Percentiles rank a stretch among this genome's conserved stretches.
phyloP scores from a whole-genome alignment of 2,329 filamentous ascomycete genomes.

The Chalaropsis thielavioides region DNA sequence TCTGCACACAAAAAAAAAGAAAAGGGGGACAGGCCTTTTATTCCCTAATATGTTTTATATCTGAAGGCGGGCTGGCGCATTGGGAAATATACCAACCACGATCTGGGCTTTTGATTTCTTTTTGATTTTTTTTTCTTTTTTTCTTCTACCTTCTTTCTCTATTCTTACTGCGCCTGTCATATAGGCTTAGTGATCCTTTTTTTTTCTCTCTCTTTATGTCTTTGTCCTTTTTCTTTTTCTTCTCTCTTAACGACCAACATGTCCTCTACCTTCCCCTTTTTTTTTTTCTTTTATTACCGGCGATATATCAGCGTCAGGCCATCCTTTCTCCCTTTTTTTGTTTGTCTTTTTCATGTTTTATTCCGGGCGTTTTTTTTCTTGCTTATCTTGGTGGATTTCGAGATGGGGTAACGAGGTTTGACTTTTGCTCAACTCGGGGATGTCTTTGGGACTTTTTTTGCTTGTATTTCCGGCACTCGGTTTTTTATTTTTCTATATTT shows the following conservation, averaged over 20 bases:
- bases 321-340: not conserved
- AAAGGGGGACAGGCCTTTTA: not conserved
- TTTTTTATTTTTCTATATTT: conserved; percentile 12
- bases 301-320: not conserved
- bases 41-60: conserved; percentile 9
- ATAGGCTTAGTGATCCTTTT: not conserved
- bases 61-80: conserved; percentile 9
- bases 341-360: not conserved
- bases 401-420: not conserved
- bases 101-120: conserved; percentile 13
- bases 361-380: conserved; percentile 2
- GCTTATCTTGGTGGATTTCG: not conserved
- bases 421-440: conserved; percentile 10
- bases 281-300: not conserved
- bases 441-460: conserved; percentile 10
- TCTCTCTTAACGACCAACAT: not conserved
- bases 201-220: not conserved
- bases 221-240: conserved; percentile 12
- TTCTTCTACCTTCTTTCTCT: conserved; percentile 11
- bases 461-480: not conserved
- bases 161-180: not conserved
- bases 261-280: conserved; percentile 5
- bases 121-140: conserved; percentile 15
- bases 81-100: conserved; percentile 5
- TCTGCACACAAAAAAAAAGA: conserved; percentile 1